Evolutionary conservation across 148 eudicot genomes (phyloP).

Genomic region (Fallopia convolvulus): DNA sequence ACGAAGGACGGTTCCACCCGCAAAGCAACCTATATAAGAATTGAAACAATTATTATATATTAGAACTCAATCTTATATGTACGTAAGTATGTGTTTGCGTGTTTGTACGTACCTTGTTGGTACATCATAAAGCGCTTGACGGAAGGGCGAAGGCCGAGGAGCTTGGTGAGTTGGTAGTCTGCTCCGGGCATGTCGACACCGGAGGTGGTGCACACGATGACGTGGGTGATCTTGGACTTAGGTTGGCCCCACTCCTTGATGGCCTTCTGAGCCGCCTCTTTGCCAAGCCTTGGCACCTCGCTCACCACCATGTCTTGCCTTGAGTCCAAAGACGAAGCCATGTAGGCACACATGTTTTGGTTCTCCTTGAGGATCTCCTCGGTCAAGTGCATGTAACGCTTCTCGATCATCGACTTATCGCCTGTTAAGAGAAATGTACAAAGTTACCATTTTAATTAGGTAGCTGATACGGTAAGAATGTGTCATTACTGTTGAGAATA

Average conservation of each 20-base stretch:
- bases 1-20: constrained; percentile 31
- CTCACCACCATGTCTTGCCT: constrained; percentile 40
- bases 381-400: constrained; percentile 35
- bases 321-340: constrained; percentile 28
- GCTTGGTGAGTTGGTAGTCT: constrained; percentile 47
- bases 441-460: background rate
- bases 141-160: constrained; percentile 41
- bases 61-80: no score
- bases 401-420: constrained; percentile 38
- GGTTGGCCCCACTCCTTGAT: constrained; percentile 49
- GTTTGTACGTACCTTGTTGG: constrained; percentile 22
- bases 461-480: no score
- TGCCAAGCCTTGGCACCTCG: constrained; percentile 38
- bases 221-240: constrained; percentile 43
- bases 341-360: constrained; percentile 27
- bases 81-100: no score
- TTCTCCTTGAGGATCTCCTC: constrained; percentile 34
- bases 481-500: no score
- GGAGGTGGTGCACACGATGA: constrained; percentile 41
- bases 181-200: constrained; percentile 58
- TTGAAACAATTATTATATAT: no score
- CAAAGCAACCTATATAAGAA: constrained; percentile 19
- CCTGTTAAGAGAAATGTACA: constrained; percentile 10
- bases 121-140: constrained; percentile 43
- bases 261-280: constrained; percentile 40